Evolutionary conservation across 1,284 basidiomycete species (phyloP).

Genomic region (Thelephora terrestris): DNA sequence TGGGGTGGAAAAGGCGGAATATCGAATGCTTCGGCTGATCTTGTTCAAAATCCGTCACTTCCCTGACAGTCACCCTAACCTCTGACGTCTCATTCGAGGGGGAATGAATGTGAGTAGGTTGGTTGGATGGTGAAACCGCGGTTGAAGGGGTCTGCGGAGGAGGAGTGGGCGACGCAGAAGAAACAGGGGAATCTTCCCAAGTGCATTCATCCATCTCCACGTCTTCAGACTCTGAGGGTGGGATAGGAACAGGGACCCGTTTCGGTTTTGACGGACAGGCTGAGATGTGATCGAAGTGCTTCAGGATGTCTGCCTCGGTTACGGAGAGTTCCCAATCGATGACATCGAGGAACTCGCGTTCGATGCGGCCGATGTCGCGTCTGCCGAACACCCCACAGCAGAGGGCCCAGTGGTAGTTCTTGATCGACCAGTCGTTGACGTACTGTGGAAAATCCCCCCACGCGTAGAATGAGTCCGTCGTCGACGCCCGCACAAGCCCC

Average conservation of each 20-base stretch:
- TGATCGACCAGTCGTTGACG: slow-evolving; percentile 49
- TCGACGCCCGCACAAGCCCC: neutral
- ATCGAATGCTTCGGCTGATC: too few relatives aligned
- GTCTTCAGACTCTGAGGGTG: too few relatives aligned
- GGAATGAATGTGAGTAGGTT: too few relatives aligned
- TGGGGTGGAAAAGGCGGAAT: too few relatives aligned
- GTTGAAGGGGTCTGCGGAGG: too few relatives aligned
- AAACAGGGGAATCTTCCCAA: too few relatives aligned
- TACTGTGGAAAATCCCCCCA: slow-evolving; percentile 35
- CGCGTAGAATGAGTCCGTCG: slow-evolving; percentile 8
- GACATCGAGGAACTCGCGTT: slow-evolving; percentile 55
- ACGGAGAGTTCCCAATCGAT: slow-evolving; percentile 49
- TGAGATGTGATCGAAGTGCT: slow-evolving; percentile 38
- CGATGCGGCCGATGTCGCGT: slow-evolving; percentile 51
- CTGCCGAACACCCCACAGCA: slow-evolving; percentile 55
- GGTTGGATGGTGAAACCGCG: too few relatives aligned
- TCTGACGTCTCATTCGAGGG: too few relatives aligned
- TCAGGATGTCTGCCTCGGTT: slow-evolving; percentile 42
- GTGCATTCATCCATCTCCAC: too few relatives aligned
- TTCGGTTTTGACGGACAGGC: neutral
- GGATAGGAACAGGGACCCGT: neutral
- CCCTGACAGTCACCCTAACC: too few relatives aligned
- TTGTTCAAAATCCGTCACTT: too few relatives aligned
- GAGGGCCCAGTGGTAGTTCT: slow-evolving; percentile 53
- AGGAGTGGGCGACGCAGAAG: too few relatives aligned